Evolutionary conservation across 257 asterid species (phyloP), one percentile per base, ranked within the genome.

Genomic region (Jacaranda copaia): DNA sequence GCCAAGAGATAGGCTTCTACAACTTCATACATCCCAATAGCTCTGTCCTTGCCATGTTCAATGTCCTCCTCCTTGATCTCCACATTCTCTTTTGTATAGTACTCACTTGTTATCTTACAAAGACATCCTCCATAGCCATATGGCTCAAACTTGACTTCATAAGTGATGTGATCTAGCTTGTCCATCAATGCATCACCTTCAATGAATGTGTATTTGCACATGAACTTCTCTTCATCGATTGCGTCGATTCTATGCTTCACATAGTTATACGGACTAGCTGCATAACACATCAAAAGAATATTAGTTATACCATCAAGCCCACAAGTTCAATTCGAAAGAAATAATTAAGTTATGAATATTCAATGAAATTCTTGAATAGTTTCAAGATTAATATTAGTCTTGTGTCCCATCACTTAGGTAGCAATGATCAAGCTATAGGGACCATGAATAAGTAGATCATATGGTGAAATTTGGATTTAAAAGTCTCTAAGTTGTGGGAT

Each of bases 151-250:
- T 84, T 85, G 25, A 90, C 89, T 20, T 88, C 87, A 49, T 85
- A 81, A 2, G 81, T 75, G 38, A 88, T 83, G 49, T 73, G 69
- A 7, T 81, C 92, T 25, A 90, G 84, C 84, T 85, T 87, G 40
- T 80, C 86, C 89, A 82, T 86, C 80, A 87, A 45, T 0, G 84
- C 89, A 82, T 91, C 93, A 19, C 88, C 96, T 76, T 91, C 91
- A 10, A 85, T 81, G 68, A 86, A 46, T 9, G 90, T 82, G 79
- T 83, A 87, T 46, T 78, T 87, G 78, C 87, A 79, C 56, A 9
- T 62, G 68, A 16, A 70, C 5, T 81, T 86, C 70, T 87, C 88
- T 48, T 84, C 76, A 45, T 87, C 91, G 5, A 89, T 61, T 1
- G 59, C 89, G 32, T 91, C 97, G 45, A 84, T 85, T 72, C 87